A percentile compares a stretch with the other conserved stretches of the same genome.
phyloP scores from a whole-genome alignment of 495 filamentous ascomycete genomes.

The Apodospora peruviana region DNA sequence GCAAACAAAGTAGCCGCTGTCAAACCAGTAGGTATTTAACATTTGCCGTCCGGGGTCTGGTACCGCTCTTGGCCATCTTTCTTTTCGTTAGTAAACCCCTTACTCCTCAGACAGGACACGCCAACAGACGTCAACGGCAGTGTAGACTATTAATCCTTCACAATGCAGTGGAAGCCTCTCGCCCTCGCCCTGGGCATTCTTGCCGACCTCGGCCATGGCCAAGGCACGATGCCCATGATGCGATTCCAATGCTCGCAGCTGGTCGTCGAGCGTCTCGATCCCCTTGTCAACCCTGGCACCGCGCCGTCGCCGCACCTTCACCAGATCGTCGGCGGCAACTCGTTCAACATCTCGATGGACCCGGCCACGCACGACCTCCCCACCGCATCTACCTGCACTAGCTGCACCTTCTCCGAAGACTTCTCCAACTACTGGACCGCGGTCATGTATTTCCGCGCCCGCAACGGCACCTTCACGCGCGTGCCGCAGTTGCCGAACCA shows the following conservation, averaged over 20 bases:
- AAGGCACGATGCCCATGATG: conserved; percentile 29
- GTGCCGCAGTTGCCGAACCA: conserved; percentile 17
- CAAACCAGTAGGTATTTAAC: too few species aligned
- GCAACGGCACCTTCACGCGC: conserved; percentile 31
- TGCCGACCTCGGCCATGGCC: conserved; percentile 21
- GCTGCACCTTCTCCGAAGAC: conserved; percentile 25
- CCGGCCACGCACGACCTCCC: conserved; percentile 21
- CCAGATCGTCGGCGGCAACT: conserved; percentile 19
- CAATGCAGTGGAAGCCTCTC: conserved; percentile 30
- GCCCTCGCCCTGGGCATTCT: conserved; percentile 25
- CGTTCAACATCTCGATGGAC: conserved; percentile 22
- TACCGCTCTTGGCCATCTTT: too few species aligned
- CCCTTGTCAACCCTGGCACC: conserved; percentile 23
- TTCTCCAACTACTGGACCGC: conserved; percentile 37
- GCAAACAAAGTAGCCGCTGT: too few species aligned
- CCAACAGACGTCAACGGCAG: too few species aligned
- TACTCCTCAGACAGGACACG: too few species aligned
- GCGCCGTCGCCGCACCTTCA: conserved; percentile 14
- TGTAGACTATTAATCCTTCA: too few species aligned
- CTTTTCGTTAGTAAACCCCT: too few species aligned
- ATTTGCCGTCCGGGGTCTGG: too few species aligned
- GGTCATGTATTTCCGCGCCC: conserved; percentile 25
- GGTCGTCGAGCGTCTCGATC: conserved; percentile 58
- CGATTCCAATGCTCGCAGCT: conserved; percentile 45
- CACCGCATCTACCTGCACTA: conserved; percentile 20